These are phyloP conservation scores for Combretum micranthum DNA, from an alignment of 345 rosid species.

Conservation along the genomic window DNA sequence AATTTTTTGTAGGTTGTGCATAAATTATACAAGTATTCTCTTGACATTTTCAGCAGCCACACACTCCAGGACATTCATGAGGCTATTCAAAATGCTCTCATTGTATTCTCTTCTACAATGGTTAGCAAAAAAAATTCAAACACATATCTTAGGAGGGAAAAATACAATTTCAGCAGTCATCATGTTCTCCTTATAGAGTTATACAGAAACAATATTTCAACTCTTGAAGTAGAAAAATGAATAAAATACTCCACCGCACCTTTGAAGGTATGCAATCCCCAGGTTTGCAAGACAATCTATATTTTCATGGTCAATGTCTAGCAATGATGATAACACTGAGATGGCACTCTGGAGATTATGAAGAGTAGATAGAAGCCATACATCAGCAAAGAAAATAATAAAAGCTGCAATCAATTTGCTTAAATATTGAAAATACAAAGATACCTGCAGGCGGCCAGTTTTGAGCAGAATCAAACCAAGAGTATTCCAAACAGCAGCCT, in stretches of 20 bases:
- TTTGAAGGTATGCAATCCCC: slow-evolving; percentile 84
- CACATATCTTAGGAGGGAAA: too few relatives aligned
- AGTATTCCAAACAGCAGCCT: slow-evolving; percentile 81
- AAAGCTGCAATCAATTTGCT: slow-evolving; percentile 4
- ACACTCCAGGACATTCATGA: too few relatives aligned
- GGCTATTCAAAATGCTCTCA: too few relatives aligned
- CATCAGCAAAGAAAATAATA: slow-evolving; percentile 11
- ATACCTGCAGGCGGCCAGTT: slow-evolving; percentile 80
- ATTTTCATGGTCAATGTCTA: slow-evolving; percentile 59
- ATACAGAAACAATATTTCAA: not conserved
- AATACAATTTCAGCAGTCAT: too few relatives aligned
- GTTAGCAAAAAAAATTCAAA: too few relatives aligned
- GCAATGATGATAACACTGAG: slow-evolving; percentile 60
- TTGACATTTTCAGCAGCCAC: too few relatives aligned
- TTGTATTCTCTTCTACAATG: too few relatives aligned
- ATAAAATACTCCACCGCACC: slow-evolving; percentile 28
- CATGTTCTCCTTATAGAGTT: too few relatives aligned
- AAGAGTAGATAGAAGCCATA: slow-evolving; percentile 8
- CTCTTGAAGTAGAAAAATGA: not conserved
- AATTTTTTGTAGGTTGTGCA: too few relatives aligned
- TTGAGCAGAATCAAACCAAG: slow-evolving; percentile 81
- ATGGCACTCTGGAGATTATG: slow-evolving; percentile 57
- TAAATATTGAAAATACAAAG: not conserved
- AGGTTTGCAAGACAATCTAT: slow-evolving; percentile 89
- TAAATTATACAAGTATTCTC: too few relatives aligned